A percentile compares a stretch with the other conserved stretches of the same genome.
Conservation (phyloP, 345 rosid species). For the Microcos paniculata region DNA sequence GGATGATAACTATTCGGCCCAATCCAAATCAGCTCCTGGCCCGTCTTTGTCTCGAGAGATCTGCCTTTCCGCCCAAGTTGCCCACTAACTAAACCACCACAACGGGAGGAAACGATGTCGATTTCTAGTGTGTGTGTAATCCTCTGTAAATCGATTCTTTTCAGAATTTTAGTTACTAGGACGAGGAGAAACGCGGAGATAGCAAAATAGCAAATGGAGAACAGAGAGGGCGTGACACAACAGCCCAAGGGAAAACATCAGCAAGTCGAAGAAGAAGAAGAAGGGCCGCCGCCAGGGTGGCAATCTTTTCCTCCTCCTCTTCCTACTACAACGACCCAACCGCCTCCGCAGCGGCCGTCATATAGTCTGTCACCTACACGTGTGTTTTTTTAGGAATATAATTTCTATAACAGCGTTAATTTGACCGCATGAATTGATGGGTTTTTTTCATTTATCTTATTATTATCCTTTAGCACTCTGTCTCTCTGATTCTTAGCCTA, state of each 20-base stretch:
- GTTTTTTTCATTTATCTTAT: not conserved
- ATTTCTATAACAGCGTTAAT: not conserved
- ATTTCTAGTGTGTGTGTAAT: not conserved
- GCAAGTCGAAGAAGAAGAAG: conserved; percentile 19
- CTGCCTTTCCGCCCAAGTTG: too few relatives aligned
- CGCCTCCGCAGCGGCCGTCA: conserved; percentile 22
- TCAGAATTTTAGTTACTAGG: not conserved
- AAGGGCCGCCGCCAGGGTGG: conserved; percentile 43
- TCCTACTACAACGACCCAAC: not conserved
- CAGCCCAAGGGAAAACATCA: not conserved
- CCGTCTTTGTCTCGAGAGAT: too few relatives aligned
- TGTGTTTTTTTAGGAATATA: not conserved
- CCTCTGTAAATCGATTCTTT: not conserved
- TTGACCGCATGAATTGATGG: not conserved
- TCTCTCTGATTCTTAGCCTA: not conserved
- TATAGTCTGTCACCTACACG: not conserved
- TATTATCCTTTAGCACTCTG: not conserved
- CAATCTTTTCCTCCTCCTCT: conserved; percentile 15
- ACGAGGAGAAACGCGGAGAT: not conserved
- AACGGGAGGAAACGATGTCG: too few relatives aligned
- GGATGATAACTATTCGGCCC: too few relatives aligned
- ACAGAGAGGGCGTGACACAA: not conserved
- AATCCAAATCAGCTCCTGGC: too few relatives aligned
- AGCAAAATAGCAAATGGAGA: conserved; percentile 6
- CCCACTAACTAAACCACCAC: too few relatives aligned